Evolutionary conservation across 2,329 filamentous ascomycete species (phyloP), one percentile per base, ranked within the genome.

Genomic region (Leptosphaerulina australis): DNA sequence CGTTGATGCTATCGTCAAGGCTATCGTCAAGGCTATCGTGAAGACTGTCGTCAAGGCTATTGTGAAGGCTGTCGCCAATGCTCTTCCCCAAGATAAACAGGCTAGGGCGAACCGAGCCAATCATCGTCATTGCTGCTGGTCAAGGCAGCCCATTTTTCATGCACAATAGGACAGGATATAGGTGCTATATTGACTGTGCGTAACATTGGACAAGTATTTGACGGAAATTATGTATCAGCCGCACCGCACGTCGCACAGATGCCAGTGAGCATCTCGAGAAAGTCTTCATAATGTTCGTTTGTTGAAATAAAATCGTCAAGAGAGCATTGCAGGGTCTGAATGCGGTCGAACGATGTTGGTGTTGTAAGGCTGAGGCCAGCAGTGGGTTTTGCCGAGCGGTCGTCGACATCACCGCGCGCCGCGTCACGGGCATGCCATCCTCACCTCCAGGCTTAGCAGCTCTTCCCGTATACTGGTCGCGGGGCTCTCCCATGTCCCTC

Each of bases 401-500:
- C 14, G 33, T 38, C 55, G 62, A 56, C 62, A 61, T 62, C 60
- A 62, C 18, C 33, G 41, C 35, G 40, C 41, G 48, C 48, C 48
- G 48, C 48, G 48, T 51, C 41, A 54, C 57, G 58, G 50, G 37
- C 46, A 31, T 41, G 44, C 46, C 52, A 59, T 55, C 59, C 56
- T 59, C 56, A 52, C 54, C 50, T 41, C 38, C 52, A 45, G 48
- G 41, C 41, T 26, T n/a, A 45, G 48, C 48, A 41, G 41, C 48
- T 49, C 50, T 44, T 33, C 45, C 33, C 53, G 39, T 56, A 54
- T 51, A 40, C 57, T 60, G 68, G 67, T 62, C 66, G 59, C 64
- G 60, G 63, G 68, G 66, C 60, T 53, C 55, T 59, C 58, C 62
- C 60, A 53, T 67, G 59, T 65, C 62, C 66, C 60, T 56, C 55